Conservation (phyloP, 805 yeast species). For the Ogataea neopini region DNA sequence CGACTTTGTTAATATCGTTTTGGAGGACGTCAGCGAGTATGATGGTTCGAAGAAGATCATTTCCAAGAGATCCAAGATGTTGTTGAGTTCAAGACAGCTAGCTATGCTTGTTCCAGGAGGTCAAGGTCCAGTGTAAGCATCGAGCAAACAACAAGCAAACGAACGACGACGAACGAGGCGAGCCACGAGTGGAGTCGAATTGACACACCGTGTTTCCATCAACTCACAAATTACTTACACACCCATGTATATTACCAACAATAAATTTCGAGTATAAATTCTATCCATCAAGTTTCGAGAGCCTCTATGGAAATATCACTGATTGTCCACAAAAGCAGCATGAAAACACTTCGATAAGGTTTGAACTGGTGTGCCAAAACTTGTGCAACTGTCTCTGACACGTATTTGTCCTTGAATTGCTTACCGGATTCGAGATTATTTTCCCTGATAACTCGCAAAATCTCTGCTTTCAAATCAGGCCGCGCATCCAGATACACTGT, state of each 20-base stretch:
- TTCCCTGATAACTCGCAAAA: constrained; percentile 40
- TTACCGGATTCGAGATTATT: constrained; percentile 5
- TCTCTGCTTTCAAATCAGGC: constrained; percentile 47
- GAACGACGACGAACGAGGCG: too few species aligned
- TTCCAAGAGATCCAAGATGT: constrained; percentile 55
- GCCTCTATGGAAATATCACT: constrained; percentile 58
- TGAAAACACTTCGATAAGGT: constrained; percentile 69
- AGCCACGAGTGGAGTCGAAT: too few species aligned
- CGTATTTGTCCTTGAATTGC: constrained; percentile 21
- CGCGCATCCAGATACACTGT: constrained; percentile 59
- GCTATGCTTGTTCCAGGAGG: constrained; percentile 65
- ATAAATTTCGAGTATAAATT: not conserved
- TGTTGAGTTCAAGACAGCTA: constrained; percentile 70
- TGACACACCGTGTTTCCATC: too few species aligned
- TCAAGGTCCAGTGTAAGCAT: constrained; percentile 32
- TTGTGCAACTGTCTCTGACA: constrained; percentile 58
- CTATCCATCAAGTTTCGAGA: constrained; percentile 25
- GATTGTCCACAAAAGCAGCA: constrained; percentile 74
- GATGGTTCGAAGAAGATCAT: constrained; percentile 43
- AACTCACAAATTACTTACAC: not conserved
- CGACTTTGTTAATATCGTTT: constrained; percentile 89
- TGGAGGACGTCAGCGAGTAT: constrained; percentile 75
- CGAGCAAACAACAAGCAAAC: too few species aligned
- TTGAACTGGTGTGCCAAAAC: constrained; percentile 56
- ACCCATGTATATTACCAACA: constrained; percentile 3